These are phyloP conservation scores for Stemphylium vesicarium DNA, from an alignment of 2,329 filamentous ascomycete genomes.

Conservation along the genomic window DNA sequence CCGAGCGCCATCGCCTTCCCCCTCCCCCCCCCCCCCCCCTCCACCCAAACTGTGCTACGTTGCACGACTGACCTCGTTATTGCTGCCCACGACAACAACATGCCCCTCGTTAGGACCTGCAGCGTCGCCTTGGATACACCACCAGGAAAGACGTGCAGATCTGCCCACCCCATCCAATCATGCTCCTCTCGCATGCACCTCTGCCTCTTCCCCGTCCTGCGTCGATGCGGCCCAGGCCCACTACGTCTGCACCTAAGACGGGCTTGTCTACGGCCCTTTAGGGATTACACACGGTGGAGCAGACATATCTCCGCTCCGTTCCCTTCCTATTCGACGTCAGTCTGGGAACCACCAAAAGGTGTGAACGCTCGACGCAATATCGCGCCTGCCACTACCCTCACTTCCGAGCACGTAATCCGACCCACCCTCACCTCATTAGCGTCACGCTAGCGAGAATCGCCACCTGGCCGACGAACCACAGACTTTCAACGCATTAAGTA, in stretches of 20 bases:
- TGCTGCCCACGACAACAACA: constrained; percentile 12
- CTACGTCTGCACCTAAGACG: constrained; percentile 28
- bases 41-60: constrained; percentile 10
- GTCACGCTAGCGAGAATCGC: constrained; percentile 11
- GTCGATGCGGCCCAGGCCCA: constrained; percentile 30
- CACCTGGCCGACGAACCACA: constrained; percentile 6
- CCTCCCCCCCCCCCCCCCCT: not conserved
- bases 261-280: constrained; percentile 15
- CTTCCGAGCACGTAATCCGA: constrained; percentile 14
- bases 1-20: constrained; percentile 3
- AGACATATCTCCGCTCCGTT: constrained; percentile 18
- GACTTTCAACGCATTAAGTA: not conserved
- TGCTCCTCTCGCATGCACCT: constrained; percentile 14
- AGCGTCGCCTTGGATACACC: constrained; percentile 18
- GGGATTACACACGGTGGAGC: constrained; percentile 3
- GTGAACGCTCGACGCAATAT: not conserved
- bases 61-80: constrained; percentile 13
- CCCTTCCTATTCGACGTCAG: constrained; percentile 31
- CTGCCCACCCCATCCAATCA: constrained; percentile 26
- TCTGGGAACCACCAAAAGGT: constrained; percentile 18
- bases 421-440: constrained; percentile 14
- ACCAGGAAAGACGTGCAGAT: constrained; percentile 26
- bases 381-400: constrained; percentile 3
- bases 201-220: constrained; percentile 15
- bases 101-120: constrained; percentile 16